Evolutionary conservation across 2,329 filamentous ascomycete genomes (phyloP), one percentile per base, ranked within the genome.

Genomic region (Cladophialophora chaetospira): DNA sequence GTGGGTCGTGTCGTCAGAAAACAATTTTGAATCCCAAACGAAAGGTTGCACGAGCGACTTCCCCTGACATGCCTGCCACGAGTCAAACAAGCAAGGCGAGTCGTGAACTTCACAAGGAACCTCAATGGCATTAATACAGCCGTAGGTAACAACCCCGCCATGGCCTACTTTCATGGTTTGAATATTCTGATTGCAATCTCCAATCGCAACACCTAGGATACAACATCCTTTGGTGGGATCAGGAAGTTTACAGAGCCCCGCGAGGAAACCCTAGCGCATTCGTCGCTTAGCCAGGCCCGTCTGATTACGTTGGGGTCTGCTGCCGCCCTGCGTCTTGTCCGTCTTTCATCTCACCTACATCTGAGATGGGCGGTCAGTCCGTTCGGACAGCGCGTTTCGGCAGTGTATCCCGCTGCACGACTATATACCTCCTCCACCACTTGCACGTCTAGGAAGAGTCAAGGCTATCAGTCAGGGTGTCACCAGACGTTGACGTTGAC

Each of bases 21-120:
- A 44, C 26, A 53, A 53, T 25, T 40, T 17, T 35, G 21, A 36
- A 54, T 31, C 46, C 15, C 42, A 43, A 29, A 50, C 33, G 45
- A 26, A 57, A 49, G n/a, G 35, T 38, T 49, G 17, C 26, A 45
- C 6, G 38, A 54, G 26, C 36, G 26, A 26, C 26, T 33, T 46
- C 55, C 44, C 49, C 49, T 57, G 55, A 57, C 55, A 48, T 49
- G 55, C 33, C 44, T 55, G 15, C 53, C 13, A 46, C 49, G 40
- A 57, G 55, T 53, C 55, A 31, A 36, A 17, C 29, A 25, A 5
- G 25, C 21, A 9, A 19, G 25, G 35, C 35, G 23, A 29, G 6
- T 52, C 33, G 10, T 53, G 35, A 6, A 23, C 28, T 33, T 11
- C 31, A 15, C 47, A 33, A 28, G 43, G 11, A 8, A n/a, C 17